phyloP scores from a whole-genome alignment of 306 rosid genomes.

The Ormosia semicastrata region DNA sequence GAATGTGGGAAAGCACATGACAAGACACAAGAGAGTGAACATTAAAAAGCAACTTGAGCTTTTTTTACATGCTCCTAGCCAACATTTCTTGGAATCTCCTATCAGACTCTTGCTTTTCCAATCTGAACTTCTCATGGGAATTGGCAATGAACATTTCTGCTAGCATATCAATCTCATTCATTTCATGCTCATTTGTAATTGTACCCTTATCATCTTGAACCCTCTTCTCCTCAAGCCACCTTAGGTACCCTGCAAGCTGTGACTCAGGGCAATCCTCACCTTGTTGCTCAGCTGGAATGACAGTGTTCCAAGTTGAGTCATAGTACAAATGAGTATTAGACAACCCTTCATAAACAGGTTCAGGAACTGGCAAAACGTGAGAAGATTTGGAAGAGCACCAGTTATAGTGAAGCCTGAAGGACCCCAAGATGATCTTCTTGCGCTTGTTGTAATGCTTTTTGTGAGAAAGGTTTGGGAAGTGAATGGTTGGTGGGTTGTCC shows the following conservation, averaged over 20 bases:
- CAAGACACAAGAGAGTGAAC: not conserved
- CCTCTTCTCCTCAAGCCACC: constrained; percentile 86
- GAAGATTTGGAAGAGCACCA: constrained; percentile 83
- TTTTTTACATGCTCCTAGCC: constrained; percentile 59
- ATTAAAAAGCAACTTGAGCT: not conserved
- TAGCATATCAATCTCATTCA: constrained; percentile 68
- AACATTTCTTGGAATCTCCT: constrained; percentile 88
- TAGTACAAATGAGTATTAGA: constrained; percentile 31
- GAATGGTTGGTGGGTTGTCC: constrained; percentile 36
- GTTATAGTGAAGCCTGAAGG: constrained; percentile 88
- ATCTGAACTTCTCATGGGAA: constrained; percentile 78
- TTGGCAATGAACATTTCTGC: constrained; percentile 89
- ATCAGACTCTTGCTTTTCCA: constrained; percentile 94
- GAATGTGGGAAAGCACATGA: constrained; percentile 20
- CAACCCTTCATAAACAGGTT: constrained; percentile 46
- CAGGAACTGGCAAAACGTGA: constrained; percentile 75
- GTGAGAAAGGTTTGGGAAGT: constrained; percentile 24
- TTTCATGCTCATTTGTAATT: constrained; percentile 11
- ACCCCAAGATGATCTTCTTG: constrained; percentile 68
- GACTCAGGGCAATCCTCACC: constrained; percentile 37
- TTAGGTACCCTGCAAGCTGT: constrained; percentile 68
- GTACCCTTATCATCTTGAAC: constrained; percentile 3
- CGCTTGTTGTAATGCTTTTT: constrained; percentile 29
- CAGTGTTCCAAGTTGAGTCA: constrained; percentile 45
- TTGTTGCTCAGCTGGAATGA: not conserved